These are phyloP conservation scores for Leccinum sublutescens DNA, from an alignment of 768 basidiomycete species.

Conservation along the genomic window DNA sequence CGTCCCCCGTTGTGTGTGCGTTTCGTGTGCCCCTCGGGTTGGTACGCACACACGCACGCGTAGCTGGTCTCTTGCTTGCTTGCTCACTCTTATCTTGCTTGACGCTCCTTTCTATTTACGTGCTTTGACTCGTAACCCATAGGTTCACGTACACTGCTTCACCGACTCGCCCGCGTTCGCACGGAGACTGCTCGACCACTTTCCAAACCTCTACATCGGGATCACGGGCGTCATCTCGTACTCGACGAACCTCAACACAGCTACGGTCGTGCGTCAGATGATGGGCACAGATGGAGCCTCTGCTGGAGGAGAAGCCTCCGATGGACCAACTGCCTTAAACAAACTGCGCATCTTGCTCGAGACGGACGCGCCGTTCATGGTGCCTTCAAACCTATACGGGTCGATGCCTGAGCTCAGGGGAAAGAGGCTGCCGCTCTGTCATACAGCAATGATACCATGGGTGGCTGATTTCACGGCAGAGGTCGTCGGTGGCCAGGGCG, in stretches of 20 bases:
- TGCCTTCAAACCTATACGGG: conserved; percentile 69
- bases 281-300: conserved; percentile 19
- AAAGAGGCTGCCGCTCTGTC: conserved; percentile 61
- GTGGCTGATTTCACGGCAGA: conserved; percentile 72
- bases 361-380: conserved; percentile 89
- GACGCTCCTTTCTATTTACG: not conserved
- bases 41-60: not conserved
- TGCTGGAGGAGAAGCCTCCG: not conserved
- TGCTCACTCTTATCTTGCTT: not conserved
- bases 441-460: conserved; percentile 85
- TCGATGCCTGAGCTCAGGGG: conserved; percentile 52
- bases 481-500: conserved; percentile 25
- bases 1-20: not conserved
- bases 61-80: not conserved
- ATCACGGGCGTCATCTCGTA: conserved; percentile 88
- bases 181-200: conserved; percentile 65
- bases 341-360: conserved; percentile 63
- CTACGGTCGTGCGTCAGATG: conserved; percentile 61
- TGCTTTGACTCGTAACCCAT: not conserved
- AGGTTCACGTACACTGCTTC: conserved; percentile 90
- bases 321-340: not conserved
- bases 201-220: conserved; percentile 81
- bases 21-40: not conserved
- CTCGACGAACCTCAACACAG: conserved; percentile 69
- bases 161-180: conserved; percentile 81